phyloP scores from a whole-genome alignment of 305 asterid species.

The Solanum hybrid region DNA sequence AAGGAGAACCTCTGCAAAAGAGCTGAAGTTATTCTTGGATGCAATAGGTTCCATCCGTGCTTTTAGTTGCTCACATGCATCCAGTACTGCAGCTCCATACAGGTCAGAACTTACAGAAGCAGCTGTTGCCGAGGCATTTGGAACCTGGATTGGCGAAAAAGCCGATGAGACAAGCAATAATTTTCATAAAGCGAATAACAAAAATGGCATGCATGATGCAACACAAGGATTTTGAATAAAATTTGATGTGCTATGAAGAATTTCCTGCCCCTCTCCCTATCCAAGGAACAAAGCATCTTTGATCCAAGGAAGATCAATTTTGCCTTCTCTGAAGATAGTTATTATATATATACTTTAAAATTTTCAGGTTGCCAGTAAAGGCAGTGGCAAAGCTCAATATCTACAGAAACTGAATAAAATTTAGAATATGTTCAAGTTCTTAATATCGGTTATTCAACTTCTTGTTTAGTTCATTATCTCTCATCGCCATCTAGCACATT shows the following conservation, averaged over 20 bases:
- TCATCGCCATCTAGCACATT: neutral
- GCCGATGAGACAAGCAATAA: neutral
- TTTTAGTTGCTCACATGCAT: slow-evolving; percentile 91
- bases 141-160: slow-evolving; percentile 41
- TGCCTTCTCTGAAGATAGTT: neutral
- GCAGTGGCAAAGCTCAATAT: neutral
- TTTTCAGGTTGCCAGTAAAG: neutral
- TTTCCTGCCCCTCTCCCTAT: neutral
- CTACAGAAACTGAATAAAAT: neutral
- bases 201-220: neutral
- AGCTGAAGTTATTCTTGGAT: slow-evolving; percentile 36
- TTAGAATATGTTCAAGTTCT: neutral
- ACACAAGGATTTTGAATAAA: neutral
- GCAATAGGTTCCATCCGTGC: slow-evolving; percentile 75
- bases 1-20: slow-evolving; percentile 68
- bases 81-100: slow-evolving; percentile 94
- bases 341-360: neutral
- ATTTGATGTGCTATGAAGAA: neutral
- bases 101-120: slow-evolving; percentile 98
- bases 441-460: neutral
- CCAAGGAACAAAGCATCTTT: neutral
- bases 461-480: neutral
- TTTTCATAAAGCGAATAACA: neutral
- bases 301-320: neutral
- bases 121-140: slow-evolving; percentile 95